phyloP scores from a whole-genome alignment of 164 flowering plant genomes.

The Piper longum region DNA sequence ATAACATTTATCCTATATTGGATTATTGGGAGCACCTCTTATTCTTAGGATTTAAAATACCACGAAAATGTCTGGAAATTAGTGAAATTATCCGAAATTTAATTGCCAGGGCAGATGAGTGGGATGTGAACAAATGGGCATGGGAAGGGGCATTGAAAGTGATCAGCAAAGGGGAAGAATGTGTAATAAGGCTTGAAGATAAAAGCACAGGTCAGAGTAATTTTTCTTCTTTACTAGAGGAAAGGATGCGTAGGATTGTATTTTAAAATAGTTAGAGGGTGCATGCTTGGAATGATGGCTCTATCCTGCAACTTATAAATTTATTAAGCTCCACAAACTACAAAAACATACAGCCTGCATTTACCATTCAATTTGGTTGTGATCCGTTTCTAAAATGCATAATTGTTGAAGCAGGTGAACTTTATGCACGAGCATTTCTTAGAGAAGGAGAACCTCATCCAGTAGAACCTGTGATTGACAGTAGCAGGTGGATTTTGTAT shows the following conservation, averaged over 20 bases:
- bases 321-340: neutral
- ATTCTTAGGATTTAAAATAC: too few relatives aligned
- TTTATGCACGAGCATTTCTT: conserved; percentile 91
- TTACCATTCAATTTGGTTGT: neutral
- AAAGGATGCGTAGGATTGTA: neutral
- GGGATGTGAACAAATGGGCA: conserved; percentile 98
- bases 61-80: neutral
- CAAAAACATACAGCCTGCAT: neutral
- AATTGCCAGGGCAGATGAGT: conserved; percentile 85
- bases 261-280: neutral
- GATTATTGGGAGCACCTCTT: too few relatives aligned
- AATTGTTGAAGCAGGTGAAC: conserved; percentile 47
- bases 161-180: conserved; percentile 89
- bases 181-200: conserved; percentile 92
- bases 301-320: neutral
- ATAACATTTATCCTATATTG: too few relatives aligned
- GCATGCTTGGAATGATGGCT: neutral
- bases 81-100: neutral
- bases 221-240: conserved; percentile 1
- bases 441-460: conserved; percentile 94
- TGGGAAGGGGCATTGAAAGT: conserved; percentile 94
- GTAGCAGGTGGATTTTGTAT: conserved; percentile 58
- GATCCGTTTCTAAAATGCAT: neutral
- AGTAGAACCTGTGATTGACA: conserved; percentile 93
- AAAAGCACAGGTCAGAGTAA: conserved; percentile 48